A percentile compares a stretch with the other conserved stretches of the same genome.
Evolutionary conservation across 2,329 filamentous ascomycete genomes (phyloP).

Genomic region (Colletotrichum truncatum): DNA sequence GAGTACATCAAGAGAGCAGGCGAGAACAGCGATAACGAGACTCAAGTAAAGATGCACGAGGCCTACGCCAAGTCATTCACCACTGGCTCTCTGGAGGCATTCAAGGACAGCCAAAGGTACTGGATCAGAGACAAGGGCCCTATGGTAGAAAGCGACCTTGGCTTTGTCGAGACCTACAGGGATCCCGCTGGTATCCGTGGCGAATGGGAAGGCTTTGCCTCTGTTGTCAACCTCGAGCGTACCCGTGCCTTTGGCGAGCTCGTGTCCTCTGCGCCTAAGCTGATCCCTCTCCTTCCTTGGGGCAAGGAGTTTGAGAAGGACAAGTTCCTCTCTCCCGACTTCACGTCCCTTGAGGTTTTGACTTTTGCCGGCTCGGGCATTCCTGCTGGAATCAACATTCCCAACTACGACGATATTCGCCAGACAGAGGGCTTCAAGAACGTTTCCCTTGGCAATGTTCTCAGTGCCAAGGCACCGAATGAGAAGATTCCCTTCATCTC

Average conservation of each 20-base stretch:
- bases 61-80: conserved; percentile 81
- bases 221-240: conserved; percentile 87
- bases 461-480: conserved; percentile 89
- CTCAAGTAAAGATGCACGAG: conserved; percentile 76
- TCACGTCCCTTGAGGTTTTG: conserved; percentile 91
- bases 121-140: conserved; percentile 89
- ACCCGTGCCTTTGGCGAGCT: conserved; percentile 88
- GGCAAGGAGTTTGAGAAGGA: conserved; percentile 91
- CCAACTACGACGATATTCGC: conserved; percentile 80
- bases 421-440: conserved; percentile 92
- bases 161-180: conserved; percentile 87
- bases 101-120: conserved; percentile 81
- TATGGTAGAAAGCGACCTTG: conserved; percentile 81
- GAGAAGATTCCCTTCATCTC: conserved; percentile 93
- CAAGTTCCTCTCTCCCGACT: conserved; percentile 93
- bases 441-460: conserved; percentile 90
- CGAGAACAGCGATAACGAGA: conserved; percentile 77
- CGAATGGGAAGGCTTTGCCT: conserved; percentile 88
- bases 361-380: conserved; percentile 77
- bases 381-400: conserved; percentile 74
- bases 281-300: conserved; percentile 94
- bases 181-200: conserved; percentile 83
- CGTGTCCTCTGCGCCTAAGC: conserved; percentile 79
- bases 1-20: conserved; percentile 74
- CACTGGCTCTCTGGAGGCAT: conserved; percentile 77